Conservation (phyloP, 441 rosid genomes). For the Pelargonium fulgidum region DNA sequence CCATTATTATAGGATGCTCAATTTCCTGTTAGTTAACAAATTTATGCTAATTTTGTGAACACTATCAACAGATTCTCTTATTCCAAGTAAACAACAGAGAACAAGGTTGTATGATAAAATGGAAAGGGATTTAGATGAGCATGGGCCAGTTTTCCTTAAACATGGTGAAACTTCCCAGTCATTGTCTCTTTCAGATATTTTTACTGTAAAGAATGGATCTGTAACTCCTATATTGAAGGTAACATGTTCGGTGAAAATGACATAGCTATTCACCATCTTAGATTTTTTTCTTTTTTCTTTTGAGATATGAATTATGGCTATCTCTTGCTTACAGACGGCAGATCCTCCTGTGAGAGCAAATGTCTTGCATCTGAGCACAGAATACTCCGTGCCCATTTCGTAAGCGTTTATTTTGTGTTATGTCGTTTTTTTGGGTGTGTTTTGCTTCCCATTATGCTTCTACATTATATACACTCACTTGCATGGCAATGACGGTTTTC, state of each 20-base stretch:
- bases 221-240: conserved; percentile 72
- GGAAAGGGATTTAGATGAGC: conserved; percentile 71
- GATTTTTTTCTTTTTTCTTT: background rate
- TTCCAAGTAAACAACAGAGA: conserved; percentile 43
- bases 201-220: conserved; percentile 54
- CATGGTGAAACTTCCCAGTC: conserved; percentile 90
- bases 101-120: conserved; percentile 59
- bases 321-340: conserved; percentile 47
- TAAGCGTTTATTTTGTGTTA: conserved; percentile 35
- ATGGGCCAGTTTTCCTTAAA: conserved; percentile 62
- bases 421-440: background rate
- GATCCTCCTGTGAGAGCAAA: conserved; percentile 90
- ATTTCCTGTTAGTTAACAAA: too few relatives aligned
- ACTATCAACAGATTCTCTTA: conserved; percentile 35
- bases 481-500: background rate
- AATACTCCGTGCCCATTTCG: conserved; percentile 67
- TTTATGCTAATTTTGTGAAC: conserved; percentile 15
- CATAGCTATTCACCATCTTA: background rate
- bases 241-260: conserved; percentile 3
- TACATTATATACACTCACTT: too few relatives aligned
- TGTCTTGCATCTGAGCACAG: conserved; percentile 60
- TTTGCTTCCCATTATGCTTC: background rate
- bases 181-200: conserved; percentile 67
- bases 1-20: too few relatives aligned
- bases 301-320: conserved; percentile 8